phyloP scores from a whole-genome alignment of 306 rosid genomes.

The Luffa acutangula region DNA sequence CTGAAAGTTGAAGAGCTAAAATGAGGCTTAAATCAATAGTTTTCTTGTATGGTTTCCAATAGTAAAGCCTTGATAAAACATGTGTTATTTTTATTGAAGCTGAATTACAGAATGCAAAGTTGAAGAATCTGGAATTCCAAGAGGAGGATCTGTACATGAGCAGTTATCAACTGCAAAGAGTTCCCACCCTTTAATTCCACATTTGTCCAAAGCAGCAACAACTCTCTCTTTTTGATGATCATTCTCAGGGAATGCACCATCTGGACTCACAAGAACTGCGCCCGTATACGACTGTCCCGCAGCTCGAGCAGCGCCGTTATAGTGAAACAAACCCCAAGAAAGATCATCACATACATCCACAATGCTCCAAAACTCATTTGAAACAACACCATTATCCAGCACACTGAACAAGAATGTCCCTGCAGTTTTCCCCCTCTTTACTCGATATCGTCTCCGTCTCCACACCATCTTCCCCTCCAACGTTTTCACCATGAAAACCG shows the following conservation, averaged over 20 bases:
- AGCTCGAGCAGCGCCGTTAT: constrained; percentile 72
- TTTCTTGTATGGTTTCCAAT: too few species aligned
- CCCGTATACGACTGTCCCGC: constrained; percentile 85
- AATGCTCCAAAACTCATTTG: constrained; percentile 82
- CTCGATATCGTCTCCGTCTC: constrained; percentile 75
- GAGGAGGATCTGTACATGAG: constrained; percentile 47
- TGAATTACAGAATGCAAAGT: constrained; percentile 29
- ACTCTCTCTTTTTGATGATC: constrained; percentile 27
- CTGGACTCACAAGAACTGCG: constrained; percentile 75
- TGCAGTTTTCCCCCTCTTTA: constrained; percentile 49
- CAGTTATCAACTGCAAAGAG: constrained; percentile 46
- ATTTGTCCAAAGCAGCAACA: constrained; percentile 45
- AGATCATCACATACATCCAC: constrained; percentile 68
- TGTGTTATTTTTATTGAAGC: background rate
- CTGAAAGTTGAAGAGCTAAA: too few species aligned
- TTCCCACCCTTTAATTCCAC: constrained; percentile 77
- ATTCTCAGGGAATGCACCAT: constrained; percentile 46
- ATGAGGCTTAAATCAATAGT: too few species aligned
- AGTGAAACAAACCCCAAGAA: constrained; percentile 78
- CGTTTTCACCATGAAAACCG: constrained; percentile 70
- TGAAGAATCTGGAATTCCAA: constrained; percentile 73
- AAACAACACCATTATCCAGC: constrained; percentile 77
- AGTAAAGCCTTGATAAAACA: too few species aligned
- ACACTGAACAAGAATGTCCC: constrained; percentile 77
- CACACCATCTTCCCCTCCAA: constrained; percentile 70